A percentile compares a stretch with the other conserved stretches of the same genome.
phyloP scores from a whole-genome alignment of 139 green algal species.

The Zygnema cylindricum region DNA sequence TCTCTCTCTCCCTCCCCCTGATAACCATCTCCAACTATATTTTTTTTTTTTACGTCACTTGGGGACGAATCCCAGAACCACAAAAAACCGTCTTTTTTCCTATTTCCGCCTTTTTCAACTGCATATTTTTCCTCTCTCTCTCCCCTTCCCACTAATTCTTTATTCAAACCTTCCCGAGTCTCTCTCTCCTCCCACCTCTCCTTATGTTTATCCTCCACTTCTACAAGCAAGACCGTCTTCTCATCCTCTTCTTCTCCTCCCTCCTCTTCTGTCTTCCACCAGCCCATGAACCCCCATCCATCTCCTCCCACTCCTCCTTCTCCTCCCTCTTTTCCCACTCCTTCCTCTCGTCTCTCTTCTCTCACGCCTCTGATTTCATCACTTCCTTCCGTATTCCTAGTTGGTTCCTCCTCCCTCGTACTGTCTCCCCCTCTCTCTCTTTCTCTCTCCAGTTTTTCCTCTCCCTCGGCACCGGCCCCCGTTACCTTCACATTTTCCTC shows the following conservation, averaged over 20 bases:
- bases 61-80: neutral
- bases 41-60: neutral
- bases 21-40: neutral
- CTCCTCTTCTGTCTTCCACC: neutral
- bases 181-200: neutral
- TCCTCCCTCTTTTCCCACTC: neutral
- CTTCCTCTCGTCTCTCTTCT: neutral
- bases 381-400: neutral
- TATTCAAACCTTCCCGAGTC: neutral
- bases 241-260: neutral
- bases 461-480: too few relatives aligned
- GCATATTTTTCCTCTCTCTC: too few relatives aligned
- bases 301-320: neutral
- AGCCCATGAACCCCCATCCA: neutral
- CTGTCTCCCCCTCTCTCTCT: neutral
- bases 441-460: too few relatives aligned
- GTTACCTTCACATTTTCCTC: too few relatives aligned
- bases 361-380: neutral
- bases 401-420: neutral
- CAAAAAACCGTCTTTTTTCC: neutral
- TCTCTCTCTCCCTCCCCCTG: neutral
- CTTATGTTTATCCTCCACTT: neutral
- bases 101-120: too few relatives aligned
- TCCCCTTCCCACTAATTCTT: neutral
- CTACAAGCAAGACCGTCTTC: neutral